Conservation (phyloP, 176 grass and related monocot species). For the Oryza nivara region DNA sequence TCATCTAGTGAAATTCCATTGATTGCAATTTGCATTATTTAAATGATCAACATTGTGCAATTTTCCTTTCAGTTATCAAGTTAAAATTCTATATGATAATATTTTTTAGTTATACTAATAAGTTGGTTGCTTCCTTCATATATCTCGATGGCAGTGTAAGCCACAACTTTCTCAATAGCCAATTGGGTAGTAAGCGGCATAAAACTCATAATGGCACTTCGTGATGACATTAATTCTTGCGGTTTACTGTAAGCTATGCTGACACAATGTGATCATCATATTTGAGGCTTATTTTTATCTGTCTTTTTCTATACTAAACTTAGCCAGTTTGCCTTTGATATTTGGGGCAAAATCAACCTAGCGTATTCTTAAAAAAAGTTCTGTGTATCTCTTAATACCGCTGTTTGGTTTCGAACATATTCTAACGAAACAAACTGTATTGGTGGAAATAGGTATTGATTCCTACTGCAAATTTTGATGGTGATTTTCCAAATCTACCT, state of each 20-base stretch:
- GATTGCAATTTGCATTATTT: not conserved
- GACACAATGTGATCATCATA: not conserved
- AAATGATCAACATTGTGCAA: slow-evolving; percentile 2
- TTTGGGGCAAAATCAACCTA: slow-evolving; percentile 1
- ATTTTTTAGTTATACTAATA: slow-evolving; percentile 3
- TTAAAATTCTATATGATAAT: not conserved
- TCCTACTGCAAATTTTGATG: not conserved
- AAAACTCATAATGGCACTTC: not conserved
- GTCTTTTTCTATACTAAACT: not conserved
- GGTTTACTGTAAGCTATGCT: not conserved
- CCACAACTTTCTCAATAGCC: not conserved
- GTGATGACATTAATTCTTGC: not conserved
- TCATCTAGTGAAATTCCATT: not conserved
- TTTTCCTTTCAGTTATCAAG: slow-evolving; percentile 10
- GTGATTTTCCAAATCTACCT: slow-evolving; percentile 3
- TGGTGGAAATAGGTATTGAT: slow-evolving; percentile 15
- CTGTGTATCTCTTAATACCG: not conserved
- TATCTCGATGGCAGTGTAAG: slow-evolving; percentile 11
- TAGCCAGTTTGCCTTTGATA: not conserved
- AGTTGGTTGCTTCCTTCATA: not conserved
- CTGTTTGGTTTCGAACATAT: slow-evolving; percentile 3
- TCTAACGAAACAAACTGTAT: slow-evolving; percentile 10
- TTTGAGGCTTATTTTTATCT: slow-evolving; percentile 10
- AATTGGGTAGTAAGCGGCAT: not conserved
- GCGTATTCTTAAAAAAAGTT: slow-evolving; percentile 12